These are phyloP conservation scores for Leishmania turanica DNA, from an alignment of 208 protist species.

Conservation along the genomic window DNA sequence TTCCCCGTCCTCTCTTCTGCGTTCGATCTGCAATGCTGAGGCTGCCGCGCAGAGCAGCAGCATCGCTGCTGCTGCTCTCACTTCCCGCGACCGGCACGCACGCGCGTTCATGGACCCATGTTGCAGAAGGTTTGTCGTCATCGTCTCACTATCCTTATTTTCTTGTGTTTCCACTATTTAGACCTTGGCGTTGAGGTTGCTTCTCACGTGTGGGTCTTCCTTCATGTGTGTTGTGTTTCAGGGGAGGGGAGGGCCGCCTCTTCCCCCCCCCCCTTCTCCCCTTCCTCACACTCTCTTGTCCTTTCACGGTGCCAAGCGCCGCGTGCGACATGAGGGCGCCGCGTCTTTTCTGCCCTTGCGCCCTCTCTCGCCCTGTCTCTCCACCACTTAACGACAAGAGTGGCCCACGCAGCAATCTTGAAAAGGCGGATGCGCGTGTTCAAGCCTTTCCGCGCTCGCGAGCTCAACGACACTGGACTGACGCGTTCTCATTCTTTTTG, in stretches of 20 bases:
- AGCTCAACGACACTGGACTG: background rate
- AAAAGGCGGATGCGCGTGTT: background rate
- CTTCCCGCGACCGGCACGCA: background rate
- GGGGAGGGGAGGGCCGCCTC: background rate
- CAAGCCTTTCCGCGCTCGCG: background rate
- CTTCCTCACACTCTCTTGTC: constrained; percentile 10
- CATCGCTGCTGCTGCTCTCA: background rate
- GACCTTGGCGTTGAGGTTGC: background rate
- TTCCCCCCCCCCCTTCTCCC: background rate
- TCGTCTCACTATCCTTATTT: background rate
- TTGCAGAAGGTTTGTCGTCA: background rate
- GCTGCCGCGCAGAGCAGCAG: background rate
- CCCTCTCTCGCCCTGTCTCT: background rate
- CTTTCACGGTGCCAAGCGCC: constrained; percentile 5
- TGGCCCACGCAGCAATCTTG: background rate
- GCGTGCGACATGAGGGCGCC: background rate
- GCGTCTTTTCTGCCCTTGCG: background rate
- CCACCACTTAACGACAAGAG: background rate
- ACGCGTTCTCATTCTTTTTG: background rate
- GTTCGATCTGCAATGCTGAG: background rate
- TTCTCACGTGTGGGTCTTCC: background rate
- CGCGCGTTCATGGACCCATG: background rate
- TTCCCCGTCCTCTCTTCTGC: background rate
- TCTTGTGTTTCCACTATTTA: background rate
- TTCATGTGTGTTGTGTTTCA: background rate